Conservation (phyloP, 768 basidiomycete species). For the Trametes coccinea region DNA sequence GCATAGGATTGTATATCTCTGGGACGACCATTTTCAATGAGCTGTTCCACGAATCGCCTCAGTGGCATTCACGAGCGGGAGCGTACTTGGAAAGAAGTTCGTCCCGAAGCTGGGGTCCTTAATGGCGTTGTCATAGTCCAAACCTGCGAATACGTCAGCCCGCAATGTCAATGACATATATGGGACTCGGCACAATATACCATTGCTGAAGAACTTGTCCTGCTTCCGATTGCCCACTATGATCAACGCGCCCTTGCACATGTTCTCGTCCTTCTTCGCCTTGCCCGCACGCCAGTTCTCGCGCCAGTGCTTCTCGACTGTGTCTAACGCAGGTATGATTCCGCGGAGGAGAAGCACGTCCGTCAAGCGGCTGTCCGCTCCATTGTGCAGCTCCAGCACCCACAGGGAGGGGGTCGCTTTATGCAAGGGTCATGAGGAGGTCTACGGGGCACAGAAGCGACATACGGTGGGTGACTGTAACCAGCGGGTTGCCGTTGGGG, state of each 20-base stretch:
- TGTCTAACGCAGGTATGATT: constrained; percentile 68
- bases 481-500: constrained; percentile 49
- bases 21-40: constrained; percentile 3
- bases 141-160: constrained; percentile 41
- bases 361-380: constrained; percentile 70
- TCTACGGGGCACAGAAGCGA: not conserved
- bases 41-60: too few relatives aligned
- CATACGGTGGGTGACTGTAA: constrained; percentile 72
- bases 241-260: constrained; percentile 69
- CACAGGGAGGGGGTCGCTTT: constrained; percentile 63
- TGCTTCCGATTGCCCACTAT: constrained; percentile 74
- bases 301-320: constrained; percentile 74
- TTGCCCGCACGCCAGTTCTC: constrained; percentile 47
- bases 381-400: constrained; percentile 82
- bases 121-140: constrained; percentile 57
- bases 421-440: not conserved
- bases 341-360: constrained; percentile 55
- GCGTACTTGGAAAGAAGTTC: constrained; percentile 66
- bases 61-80: not conserved
- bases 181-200: constrained; percentile 33
- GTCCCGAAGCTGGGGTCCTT: constrained; percentile 59
- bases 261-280: constrained; percentile 46
- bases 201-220: constrained; percentile 90
- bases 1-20: constrained; percentile 77
- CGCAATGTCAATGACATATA: not conserved